Evolutionary conservation across 179 eudicot genomes (phyloP).

Genomic region (Silene coronaria): DNA sequence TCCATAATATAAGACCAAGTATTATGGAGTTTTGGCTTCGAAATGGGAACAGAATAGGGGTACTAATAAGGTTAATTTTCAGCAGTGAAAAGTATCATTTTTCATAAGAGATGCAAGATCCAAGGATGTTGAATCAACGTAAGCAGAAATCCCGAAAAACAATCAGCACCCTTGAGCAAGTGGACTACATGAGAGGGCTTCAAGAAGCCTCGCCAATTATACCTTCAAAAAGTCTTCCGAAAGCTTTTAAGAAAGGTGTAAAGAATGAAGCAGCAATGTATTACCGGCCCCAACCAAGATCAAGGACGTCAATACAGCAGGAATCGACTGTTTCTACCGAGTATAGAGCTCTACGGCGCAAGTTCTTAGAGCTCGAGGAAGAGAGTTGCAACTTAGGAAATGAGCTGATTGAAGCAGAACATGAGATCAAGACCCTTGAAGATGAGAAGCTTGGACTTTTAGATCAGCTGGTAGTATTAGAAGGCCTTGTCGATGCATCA

Average conservation of each 20-base stretch:
- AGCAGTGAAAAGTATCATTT: not conserved
- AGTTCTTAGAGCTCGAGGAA: constrained; percentile 60
- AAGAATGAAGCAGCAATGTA: constrained; percentile 32
- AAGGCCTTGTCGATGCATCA: constrained; percentile 71
- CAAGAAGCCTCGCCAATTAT: constrained; percentile 28
- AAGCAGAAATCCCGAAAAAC: constrained; percentile 49
- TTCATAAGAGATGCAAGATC: constrained; percentile 47
- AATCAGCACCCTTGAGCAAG: constrained; percentile 36
- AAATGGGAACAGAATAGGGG: not conserved
- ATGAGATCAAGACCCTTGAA: constrained; percentile 58
- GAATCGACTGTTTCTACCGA: constrained; percentile 47
- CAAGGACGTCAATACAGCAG: constrained; percentile 33
- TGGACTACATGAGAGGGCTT: constrained; percentile 32
- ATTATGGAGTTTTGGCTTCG: not conserved
- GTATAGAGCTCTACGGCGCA: constrained; percentile 57
- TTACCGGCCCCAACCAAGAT: constrained; percentile 39
- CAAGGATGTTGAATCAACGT: constrained; percentile 40
- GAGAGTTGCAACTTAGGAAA: constrained; percentile 63
- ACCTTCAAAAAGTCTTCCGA: constrained; percentile 29
- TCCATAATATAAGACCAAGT: not conserved
- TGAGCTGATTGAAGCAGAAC: constrained; percentile 57
- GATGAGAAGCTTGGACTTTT: constrained; percentile 59
- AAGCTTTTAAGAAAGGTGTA: constrained; percentile 38
- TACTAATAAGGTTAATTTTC: not conserved
- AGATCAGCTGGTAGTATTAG: constrained; percentile 75